Conservation (phyloP, 352 stramenopile genomes). For the Pythium oligandrum region DNA sequence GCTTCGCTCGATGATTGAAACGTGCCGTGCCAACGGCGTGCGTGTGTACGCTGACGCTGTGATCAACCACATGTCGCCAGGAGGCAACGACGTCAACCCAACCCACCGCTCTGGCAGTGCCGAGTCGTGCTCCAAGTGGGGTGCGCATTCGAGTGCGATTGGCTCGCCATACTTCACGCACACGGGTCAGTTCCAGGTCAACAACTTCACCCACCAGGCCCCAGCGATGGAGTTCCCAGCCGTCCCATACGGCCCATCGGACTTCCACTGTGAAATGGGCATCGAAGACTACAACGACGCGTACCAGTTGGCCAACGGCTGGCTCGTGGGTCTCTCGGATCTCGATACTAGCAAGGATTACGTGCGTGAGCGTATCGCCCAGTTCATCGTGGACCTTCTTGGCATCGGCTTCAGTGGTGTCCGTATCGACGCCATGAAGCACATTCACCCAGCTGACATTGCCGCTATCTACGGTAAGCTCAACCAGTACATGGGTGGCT, state of each 20-base stretch:
- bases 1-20: slow-evolving; percentile 59
- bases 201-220: slow-evolving; percentile 34
- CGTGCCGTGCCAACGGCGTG: slow-evolving; percentile 47
- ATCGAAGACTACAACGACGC: slow-evolving; percentile 33
- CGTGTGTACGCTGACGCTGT: slow-evolving; percentile 41
- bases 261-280: slow-evolving; percentile 53
- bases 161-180: slow-evolving; percentile 26
- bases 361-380: no score
- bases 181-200: slow-evolving; percentile 33
- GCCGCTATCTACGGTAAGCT: slow-evolving; percentile 45
- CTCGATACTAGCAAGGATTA: no score
- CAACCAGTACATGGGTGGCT: slow-evolving; percentile 53
- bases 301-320: slow-evolving; percentile 32
- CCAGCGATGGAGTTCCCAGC: slow-evolving; percentile 52
- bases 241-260: slow-evolving; percentile 44
- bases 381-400: slow-evolving; percentile 67
- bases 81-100: slow-evolving; percentile 17
- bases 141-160: slow-evolving; percentile 14
- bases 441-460: slow-evolving; percentile 48
- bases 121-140: slow-evolving; percentile 14
- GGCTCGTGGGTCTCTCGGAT: no score
- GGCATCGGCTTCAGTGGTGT: slow-evolving; percentile 66
- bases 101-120: slow-evolving; percentile 11
- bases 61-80: slow-evolving; percentile 24
- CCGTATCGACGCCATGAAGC: slow-evolving; percentile 59